phyloP scores from a whole-genome alignment of 2,329 filamentous ascomycete species.

The Dactylellina haptotyla region DNA sequence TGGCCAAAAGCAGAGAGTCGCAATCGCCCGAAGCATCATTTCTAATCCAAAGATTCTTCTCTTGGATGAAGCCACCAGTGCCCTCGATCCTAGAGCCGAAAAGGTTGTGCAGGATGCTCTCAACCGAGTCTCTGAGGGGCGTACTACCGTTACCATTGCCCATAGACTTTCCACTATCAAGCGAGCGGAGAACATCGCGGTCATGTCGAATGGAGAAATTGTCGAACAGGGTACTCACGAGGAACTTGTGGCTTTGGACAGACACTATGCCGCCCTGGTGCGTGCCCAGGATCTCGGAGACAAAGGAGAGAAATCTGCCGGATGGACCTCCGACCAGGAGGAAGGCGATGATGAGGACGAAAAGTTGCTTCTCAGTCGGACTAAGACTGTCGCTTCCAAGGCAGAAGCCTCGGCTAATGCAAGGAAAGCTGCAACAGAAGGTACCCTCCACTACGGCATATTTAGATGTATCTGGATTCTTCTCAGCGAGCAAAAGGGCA shows the following conservation, averaged over 20 bases:
- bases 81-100: slow-evolving; percentile 69
- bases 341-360: slow-evolving; percentile 54
- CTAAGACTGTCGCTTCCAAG: slow-evolving; percentile 38
- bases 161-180: slow-evolving; percentile 79
- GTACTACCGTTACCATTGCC: slow-evolving; percentile 81
- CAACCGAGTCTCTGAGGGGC: slow-evolving; percentile 69
- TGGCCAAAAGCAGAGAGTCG: slow-evolving; percentile 85
- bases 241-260: slow-evolving; percentile 70
- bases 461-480: slow-evolving; percentile 69
- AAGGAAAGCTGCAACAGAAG: slow-evolving; percentile 55
- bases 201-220: slow-evolving; percentile 75
- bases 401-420: slow-evolving; percentile 35
- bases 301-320: slow-evolving; percentile 55
- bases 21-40: slow-evolving; percentile 77
- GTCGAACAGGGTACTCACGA: slow-evolving; percentile 81
- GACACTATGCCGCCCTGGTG: slow-evolving; percentile 76
- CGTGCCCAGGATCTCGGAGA: slow-evolving; percentile 70
- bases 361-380: slow-evolving; percentile 32
- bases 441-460: slow-evolving; percentile 60
- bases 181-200: slow-evolving; percentile 80
- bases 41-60: slow-evolving; percentile 74
- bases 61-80: slow-evolving; percentile 80
- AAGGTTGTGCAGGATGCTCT: slow-evolving; percentile 70
- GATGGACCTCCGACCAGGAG: slow-evolving; percentile 34
- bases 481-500: slow-evolving; percentile 67